phyloP scores from a whole-genome alignment of 2,329 filamentous ascomycete species.

The Purpureocillium lavendulum region DNA sequence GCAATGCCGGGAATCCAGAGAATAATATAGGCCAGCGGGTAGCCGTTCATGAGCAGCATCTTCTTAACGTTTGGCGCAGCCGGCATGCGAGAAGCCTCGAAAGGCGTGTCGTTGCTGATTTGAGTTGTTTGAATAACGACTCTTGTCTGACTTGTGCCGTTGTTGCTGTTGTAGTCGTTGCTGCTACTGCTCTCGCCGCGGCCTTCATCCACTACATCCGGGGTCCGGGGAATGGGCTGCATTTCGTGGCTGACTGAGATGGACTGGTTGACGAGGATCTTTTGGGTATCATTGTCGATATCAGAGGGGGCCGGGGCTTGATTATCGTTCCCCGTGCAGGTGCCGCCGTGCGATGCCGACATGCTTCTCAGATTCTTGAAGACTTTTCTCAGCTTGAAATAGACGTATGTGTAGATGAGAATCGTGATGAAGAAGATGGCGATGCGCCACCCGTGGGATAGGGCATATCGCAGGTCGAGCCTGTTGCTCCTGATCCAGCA shows the following conservation, averaged over 20 bases:
- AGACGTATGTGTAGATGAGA: slow-evolving; percentile 30
- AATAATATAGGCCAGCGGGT: slow-evolving; percentile 26
- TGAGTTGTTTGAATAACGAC: too few species aligned
- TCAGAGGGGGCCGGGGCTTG: too few species aligned
- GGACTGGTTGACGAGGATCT: slow-evolving; percentile 4
- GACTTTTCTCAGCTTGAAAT: slow-evolving; percentile 13
- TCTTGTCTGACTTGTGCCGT: too few species aligned
- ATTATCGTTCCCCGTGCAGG: too few species aligned
- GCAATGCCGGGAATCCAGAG: slow-evolving; percentile 29
- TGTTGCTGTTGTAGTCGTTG: too few species aligned
- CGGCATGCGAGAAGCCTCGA: slow-evolving; percentile 1
- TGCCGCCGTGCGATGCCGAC: too few species aligned
- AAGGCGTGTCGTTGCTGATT: too few species aligned
- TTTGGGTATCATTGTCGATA: slow-evolving; percentile 2
- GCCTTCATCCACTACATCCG: too few species aligned
- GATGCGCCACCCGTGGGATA: slow-evolving; percentile 34
- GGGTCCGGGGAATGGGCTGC: too few species aligned
- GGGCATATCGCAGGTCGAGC: slow-evolving; percentile 26
- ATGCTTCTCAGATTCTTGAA: too few species aligned
- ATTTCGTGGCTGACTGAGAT: slow-evolving; percentile 4
- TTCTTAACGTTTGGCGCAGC: slow-evolving; percentile 14
- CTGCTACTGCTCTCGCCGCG: too few species aligned
- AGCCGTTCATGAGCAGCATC: slow-evolving; percentile 27
- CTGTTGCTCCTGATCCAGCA: slow-evolving; percentile 31
- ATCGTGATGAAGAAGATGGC: slow-evolving; percentile 28